A percentile compares a stretch with the other conserved stretches of the same genome.
These are phyloP conservation scores for Agaricales sp. DNA, from an alignment of 1,284 basidiomycete species.

Conservation along the genomic window DNA sequence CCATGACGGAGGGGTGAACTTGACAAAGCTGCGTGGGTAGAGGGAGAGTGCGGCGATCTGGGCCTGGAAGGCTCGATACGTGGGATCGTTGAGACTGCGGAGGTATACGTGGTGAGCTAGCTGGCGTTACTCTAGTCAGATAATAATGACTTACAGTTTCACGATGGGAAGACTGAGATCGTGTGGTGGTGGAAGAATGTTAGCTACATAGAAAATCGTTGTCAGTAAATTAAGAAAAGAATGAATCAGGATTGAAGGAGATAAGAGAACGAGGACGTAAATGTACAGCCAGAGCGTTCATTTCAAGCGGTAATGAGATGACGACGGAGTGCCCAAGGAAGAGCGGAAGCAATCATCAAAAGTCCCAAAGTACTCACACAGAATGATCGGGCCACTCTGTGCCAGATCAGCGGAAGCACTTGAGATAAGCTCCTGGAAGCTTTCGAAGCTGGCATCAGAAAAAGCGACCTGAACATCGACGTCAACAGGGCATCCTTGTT, in stretches of 20 bases:
- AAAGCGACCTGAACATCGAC: constrained; percentile 52
- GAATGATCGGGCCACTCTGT: constrained; percentile 50
- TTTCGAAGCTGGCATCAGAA: constrained; percentile 54
- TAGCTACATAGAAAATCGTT: constrained; percentile 61
- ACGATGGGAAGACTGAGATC: constrained; percentile 62
- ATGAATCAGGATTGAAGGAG: too few relatives aligned
- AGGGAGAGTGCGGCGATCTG: constrained; percentile 71
- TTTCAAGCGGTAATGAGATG: too few relatives aligned
- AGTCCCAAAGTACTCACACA: constrained; percentile 45
- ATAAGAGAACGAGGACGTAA: too few relatives aligned
- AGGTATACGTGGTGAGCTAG: neutral
- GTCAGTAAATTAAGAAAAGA: too few relatives aligned
- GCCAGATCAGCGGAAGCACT: constrained; percentile 39
- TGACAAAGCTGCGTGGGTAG: constrained; percentile 63
- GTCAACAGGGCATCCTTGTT: constrained; percentile 51
- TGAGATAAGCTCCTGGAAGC: constrained; percentile 57
- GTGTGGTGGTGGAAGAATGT: constrained; percentile 78
- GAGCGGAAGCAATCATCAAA: neutral
- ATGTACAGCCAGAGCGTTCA: too few relatives aligned
- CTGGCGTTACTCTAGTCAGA: neutral
- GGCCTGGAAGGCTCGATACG: constrained; percentile 65
- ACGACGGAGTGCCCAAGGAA: too few relatives aligned
- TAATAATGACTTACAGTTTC: constrained; percentile 31
- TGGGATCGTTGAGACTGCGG: constrained; percentile 48
- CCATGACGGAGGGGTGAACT: constrained; percentile 75